Base-by-base conservation (phyloP, 1,139 yeast genomes). In the Lizanozyma gosingica region DNA sequence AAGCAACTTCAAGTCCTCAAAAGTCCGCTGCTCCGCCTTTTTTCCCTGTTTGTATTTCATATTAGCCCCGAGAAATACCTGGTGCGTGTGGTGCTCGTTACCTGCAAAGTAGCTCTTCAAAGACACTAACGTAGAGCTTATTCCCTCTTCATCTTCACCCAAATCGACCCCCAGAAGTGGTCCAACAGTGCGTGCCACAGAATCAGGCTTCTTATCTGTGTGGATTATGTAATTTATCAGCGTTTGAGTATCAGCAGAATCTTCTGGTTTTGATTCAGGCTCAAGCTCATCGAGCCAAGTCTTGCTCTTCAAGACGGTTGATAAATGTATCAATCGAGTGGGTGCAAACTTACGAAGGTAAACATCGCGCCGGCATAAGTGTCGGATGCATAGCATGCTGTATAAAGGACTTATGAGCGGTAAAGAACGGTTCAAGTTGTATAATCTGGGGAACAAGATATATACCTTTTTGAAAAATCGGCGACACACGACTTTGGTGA, bases 1-100 rank as follows among this genome's bases (percentile, higher is more conserved):
- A 4, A 88, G 70, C 14, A 87, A 71, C 48, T 78, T 71, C n/a
- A 85, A 60, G 56, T 87, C 95, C 0, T 22, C 61, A 48, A 70
- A 70, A 33, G 71, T 66, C 35, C 67, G 53, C 41, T 62, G 65
- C 42, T 68, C 75, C 2, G 65, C 57, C 41, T 56, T 56, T 39
- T 60, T 60, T 3, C 67, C 73, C 42, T 60, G 62, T 37, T 52
- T 51, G 18, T 57, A 49, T 37, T 55, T 48, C 47, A 43, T 52
- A 47, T 52, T 48, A 46, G 52, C 40, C 40, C 67, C 59, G 42
- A 55, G 47, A 44, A 66, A 63, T 1, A 67, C 67, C 47, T 66
- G 67, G 43, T 66, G 68, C 0, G 68, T 56, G 46, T 67, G 73
- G 49, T 70, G 71, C 8, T 59, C 54, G 45, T 70, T 67, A 2